Evolutionary conservation across 805 yeast species (phyloP).

Genomic region (Cyberlindnera euphorbiae): DNA sequence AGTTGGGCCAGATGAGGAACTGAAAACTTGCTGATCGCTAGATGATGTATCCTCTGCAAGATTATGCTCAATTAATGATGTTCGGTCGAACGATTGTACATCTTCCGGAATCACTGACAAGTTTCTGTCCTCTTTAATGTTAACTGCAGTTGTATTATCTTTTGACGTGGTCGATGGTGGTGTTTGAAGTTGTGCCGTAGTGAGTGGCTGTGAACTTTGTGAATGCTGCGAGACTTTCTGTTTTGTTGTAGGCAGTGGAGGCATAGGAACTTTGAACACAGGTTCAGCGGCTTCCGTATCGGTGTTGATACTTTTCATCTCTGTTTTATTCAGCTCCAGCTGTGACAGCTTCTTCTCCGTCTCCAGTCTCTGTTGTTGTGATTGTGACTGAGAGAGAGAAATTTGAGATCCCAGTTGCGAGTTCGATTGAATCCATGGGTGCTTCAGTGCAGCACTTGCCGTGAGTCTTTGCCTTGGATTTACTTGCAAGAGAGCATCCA

Average conservation of each 20-base stretch:
- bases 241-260: conserved; percentile 9
- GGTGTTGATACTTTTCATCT: background rate
- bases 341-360: conserved; percentile 6
- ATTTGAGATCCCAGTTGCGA: conserved; percentile 33
- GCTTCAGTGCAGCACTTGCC: conserved; percentile 71
- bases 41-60: too few relatives aligned
- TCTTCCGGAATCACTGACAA: conserved; percentile 10
- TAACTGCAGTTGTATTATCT: too few relatives aligned
- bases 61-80: conserved; percentile 17
- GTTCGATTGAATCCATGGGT: conserved; percentile 64
- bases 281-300: conserved; percentile 10
- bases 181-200: background rate
- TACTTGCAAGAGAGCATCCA: conserved; percentile 65
- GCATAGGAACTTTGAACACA: conserved; percentile 20
- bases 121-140: too few relatives aligned
- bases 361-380: conserved; percentile 52
- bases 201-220: conserved; percentile 3
- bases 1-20: too few relatives aligned
- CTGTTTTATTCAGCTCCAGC: background rate
- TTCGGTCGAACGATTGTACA: conserved; percentile 18
- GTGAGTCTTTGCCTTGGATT: conserved; percentile 69
- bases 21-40: too few relatives aligned
- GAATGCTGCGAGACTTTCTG: conserved; percentile 3
- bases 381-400: conserved; percentile 66
- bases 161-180: too few relatives aligned